A percentile compares a stretch with the other conserved stretches of the same genome.
These are phyloP conservation scores for Effrenium voratum DNA, from an alignment of 73 alveolate species.

Conservation along the genomic window DNA sequence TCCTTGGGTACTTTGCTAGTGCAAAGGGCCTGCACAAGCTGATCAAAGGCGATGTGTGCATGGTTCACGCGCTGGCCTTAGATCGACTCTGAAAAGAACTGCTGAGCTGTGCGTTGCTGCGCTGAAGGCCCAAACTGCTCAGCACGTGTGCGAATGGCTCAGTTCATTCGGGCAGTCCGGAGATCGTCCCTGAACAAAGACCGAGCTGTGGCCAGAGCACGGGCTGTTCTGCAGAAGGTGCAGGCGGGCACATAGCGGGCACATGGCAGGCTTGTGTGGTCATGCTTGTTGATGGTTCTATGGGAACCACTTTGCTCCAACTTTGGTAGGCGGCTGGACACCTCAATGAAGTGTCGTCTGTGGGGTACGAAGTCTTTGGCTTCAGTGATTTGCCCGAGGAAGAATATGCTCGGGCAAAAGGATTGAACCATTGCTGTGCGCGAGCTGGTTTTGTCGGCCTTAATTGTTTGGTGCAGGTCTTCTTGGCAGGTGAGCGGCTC, in stretches of 20 bases:
- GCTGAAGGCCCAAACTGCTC: conserved; percentile 42
- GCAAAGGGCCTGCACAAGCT: not conserved
- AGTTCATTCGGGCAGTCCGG: conserved; percentile 67
- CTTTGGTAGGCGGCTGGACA: conserved; percentile 38
- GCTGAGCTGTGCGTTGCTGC: not conserved
- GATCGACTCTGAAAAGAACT: not conserved
- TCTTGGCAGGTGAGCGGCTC: too few relatives aligned
- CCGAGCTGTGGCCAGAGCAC: conserved; percentile 79
- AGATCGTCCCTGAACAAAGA: conserved; percentile 39
- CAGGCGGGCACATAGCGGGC: not conserved
- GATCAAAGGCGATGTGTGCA: conserved; percentile 71
- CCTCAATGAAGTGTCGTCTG: conserved; percentile 10
- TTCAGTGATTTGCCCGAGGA: conserved; percentile 35
- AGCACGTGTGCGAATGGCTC: conserved; percentile 74
- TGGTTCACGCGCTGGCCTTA: conserved; percentile 59
- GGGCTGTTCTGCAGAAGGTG: conserved; percentile 26
- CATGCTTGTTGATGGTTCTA: too few relatives aligned
- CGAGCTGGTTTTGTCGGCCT: too few relatives aligned
- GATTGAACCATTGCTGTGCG: too few relatives aligned
- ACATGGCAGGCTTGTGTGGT: not conserved
- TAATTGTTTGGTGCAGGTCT: too few relatives aligned
- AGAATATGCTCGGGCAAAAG: too few relatives aligned
- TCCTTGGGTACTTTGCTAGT: not conserved
- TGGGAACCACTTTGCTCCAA: too few relatives aligned
- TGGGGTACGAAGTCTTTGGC: conserved; percentile 64